phyloP scores from a whole-genome alignment of 2,329 filamentous ascomycete genomes.

The Ophiosphaerella narmari region DNA sequence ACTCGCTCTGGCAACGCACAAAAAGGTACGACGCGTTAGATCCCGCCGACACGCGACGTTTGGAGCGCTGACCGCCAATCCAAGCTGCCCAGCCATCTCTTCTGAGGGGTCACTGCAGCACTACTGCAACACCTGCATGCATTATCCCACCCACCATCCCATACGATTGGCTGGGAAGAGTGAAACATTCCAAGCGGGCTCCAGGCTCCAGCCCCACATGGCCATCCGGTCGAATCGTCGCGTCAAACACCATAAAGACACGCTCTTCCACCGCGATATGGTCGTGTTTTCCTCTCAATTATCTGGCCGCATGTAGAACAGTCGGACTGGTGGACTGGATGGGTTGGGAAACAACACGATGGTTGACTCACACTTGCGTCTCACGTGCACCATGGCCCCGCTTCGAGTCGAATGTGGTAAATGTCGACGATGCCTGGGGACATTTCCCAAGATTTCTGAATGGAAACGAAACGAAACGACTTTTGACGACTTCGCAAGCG shows the following conservation, averaged over 20 bases:
- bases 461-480: conserved; percentile 4
- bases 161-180: conserved; percentile 27
- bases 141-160: conserved; percentile 11
- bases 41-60: conserved; percentile 18
- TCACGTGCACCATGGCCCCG: conserved; percentile 38
- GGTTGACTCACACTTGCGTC: conserved; percentile 52
- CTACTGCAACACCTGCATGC: conserved; percentile 40
- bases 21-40: conserved; percentile 22
- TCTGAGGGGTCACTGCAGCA: conserved; percentile 24
- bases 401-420: conserved; percentile 29
- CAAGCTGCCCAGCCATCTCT: conserved; percentile 32
- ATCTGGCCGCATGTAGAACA: conserved; percentile 35
- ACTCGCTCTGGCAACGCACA: conserved; percentile 24
- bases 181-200: conserved; percentile 42
- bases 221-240: conserved; percentile 39
- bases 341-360: conserved; percentile 17
- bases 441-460: conserved; percentile 37
- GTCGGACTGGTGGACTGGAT: conserved; percentile 17
- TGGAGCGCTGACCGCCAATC: conserved; percentile 33
- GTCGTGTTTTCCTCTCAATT: conserved; percentile 47
- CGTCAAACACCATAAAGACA: conserved; percentile 46
- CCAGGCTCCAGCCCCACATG: conserved; percentile 28
- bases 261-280: conserved; percentile 46
- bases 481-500: conserved; percentile 19
- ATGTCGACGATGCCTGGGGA: conserved; percentile 39